These are phyloP conservation scores for Pseudonitzschia delicatissima DNA, from an alignment of 108 stramenopile genomes.

Conservation along the genomic window DNA sequence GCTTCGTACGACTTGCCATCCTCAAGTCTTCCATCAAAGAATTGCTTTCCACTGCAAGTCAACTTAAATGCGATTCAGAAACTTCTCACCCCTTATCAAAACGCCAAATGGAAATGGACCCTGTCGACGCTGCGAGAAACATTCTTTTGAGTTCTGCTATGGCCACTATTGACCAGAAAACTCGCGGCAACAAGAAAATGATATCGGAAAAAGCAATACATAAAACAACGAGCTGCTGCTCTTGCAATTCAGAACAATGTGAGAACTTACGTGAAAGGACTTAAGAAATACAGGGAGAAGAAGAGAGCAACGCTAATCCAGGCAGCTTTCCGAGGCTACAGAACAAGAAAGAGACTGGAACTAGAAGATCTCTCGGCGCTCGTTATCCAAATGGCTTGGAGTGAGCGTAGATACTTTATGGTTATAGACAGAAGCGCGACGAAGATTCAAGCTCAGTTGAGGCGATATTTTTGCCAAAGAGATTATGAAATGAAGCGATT, in stretches of 20 bases:
- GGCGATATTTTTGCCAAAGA: not conserved
- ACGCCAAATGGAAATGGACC: not conserved
- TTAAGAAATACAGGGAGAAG: conserved; percentile 17
- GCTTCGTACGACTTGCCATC: not conserved
- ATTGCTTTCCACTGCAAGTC: not conserved
- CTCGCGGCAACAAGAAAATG: too few species aligned
- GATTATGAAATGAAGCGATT: conserved; percentile 3
- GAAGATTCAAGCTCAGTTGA: conserved; percentile 15
- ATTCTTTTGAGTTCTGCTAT: conserved; percentile 1
- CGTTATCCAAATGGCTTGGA: conserved; percentile 24
- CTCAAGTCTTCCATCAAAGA: conserved; percentile 4
- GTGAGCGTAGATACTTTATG: not conserved
- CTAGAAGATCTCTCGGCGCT: conserved; percentile 2
- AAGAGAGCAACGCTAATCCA: conserved; percentile 27
- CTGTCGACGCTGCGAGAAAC: conserved; percentile 5
- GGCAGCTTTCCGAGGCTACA: conserved; percentile 13
- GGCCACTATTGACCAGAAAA: not conserved
- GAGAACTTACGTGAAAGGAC: conserved; percentile 17
- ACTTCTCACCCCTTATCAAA: not conserved
- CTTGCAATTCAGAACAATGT: conserved; percentile 37
- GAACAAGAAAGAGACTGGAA: not conserved
- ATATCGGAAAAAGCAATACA: not conserved
- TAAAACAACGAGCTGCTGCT: conserved; percentile 17
- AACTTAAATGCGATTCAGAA: not conserved
- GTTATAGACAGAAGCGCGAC: not conserved